Base-by-base conservation (phyloP, 257 asterid species). In the Petrea volubilis region DNA sequence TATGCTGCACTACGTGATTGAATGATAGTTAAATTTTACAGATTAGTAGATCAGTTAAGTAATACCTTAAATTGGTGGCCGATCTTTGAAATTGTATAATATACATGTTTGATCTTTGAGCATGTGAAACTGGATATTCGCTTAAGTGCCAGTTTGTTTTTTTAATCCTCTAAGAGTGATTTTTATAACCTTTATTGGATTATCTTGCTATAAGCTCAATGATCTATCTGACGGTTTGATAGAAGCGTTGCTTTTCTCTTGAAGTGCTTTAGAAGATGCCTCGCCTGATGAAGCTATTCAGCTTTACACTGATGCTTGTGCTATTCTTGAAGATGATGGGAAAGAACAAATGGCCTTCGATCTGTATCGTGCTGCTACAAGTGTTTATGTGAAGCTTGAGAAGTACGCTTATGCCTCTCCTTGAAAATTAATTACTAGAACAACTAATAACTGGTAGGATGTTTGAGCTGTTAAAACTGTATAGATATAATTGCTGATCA, bases 281-380 rank as follows among this genome's bases (percentile, higher is more conserved):
- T 74, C 72, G 10, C 99, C 99, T 33, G 92, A 90, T 33, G 92
- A 86, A 78, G 97, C 99, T 75, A 84, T 95, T 66, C 88, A 78
- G 86, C 86, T 95, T 59, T 95, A 90, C 74, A 83, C 71, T 56
- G 97, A 90, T 79, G 95, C 99, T 68, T 86, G 97, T 79, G 82
- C 74, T 40, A 59, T 62, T 73, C 96, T 95, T 59, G 99, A 95
- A 85, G 99, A 95, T 17, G 98, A 95, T 41, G 98, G 93, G 57
- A 95, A 90, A 90, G 99, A 86, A 76, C 98, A 90, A 62, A 95
- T 95, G 99, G 85, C 99, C 60, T 91, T 92, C 80, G 99, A 95
- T 89, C 83, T 95, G 31, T 95, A 88, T 81, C 95, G 96, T 80
- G 83, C 89, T 74, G 93, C 92, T 78, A 81, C 98, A 71, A 81